Evolutionary conservation across 2,329 filamentous ascomycete species (phyloP), one percentile per base, ranked within the genome.

Genomic region (Botrytis fragariae): DNA sequence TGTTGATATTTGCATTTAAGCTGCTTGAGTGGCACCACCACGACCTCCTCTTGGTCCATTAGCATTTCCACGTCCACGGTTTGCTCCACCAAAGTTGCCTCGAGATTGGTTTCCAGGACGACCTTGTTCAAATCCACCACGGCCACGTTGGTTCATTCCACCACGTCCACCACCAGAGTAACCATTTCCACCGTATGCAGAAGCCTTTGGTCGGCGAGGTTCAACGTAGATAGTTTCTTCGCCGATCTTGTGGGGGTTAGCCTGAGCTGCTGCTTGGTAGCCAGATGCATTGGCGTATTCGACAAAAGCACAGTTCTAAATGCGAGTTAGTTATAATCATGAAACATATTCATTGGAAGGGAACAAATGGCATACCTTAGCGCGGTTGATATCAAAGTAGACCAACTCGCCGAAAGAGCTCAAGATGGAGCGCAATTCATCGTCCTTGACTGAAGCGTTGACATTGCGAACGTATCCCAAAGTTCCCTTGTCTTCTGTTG

Each of bases 381-480:
- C 84, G 74, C 92, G 90, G 84, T 93, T 94, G 79, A 95, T 88
- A 73, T 94, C 93, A 76, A 95, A 93, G 80, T 91, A 90, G 72
- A 87, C 86, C 73, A 95, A 82, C 79, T 91, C 88, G 76, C 93
- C 92, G 77, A 91, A 94, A 78, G 90, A 89, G 78, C 90, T 86
- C 69, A 99, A 86, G 71, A 89, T 87, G 71, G 87, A 86, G 82
- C 88, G 91, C 74, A 99, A 86, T 64, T 93, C 89, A 59, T 90
- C 88, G 22, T 90, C 88, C 81, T 93, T 89, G 70, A 99, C 91
- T 84, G 94, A 95, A 48, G 97, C 94, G 68, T 91, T 95, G 68
- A 98, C 95, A 79, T 95, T 97, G 87, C 97, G 97, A 83, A 99
- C 94, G 83, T 98, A 98, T 32, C 92, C 96, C 78, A 94, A 89